Evolutionary conservation across 495 filamentous ascomycete species (phyloP), one percentile per base, ranked within the genome.

Genomic region (Usnea hakonensis): DNA sequence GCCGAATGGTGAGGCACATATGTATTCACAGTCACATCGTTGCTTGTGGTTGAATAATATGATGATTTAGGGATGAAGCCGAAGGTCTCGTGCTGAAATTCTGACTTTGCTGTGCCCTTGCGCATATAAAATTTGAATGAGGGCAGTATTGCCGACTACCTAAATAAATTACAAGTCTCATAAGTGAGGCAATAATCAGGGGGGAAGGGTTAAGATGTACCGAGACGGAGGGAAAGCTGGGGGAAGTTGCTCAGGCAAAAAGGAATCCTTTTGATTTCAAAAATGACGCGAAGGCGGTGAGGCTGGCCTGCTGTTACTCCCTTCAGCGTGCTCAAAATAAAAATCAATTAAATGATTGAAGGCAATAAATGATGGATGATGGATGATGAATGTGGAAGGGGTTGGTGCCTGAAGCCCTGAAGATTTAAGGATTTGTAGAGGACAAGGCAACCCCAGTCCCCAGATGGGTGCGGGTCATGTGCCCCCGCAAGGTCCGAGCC

Each of bases 401-500:
- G n/a, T n/a, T n/a, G n/a, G n/a, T n/a, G n/a, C n/a, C n/a, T n/a
- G n/a, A n/a, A n/a, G n/a, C n/a, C n/a, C n/a, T n/a, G n/a, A n/a
- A n/a, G n/a, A n/a, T n/a, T n/a, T n/a, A n/a, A n/a, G n/a, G n/a
- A n/a, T n/a, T n/a, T n/a, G n/a, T n/a, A n/a, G n/a, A n/a, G n/a
- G n/a, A n/a, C n/a, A n/a, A n/a, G n/a, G n/a, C n/a, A n/a, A n/a
- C n/a, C n/a, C n/a, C n/a, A n/a, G n/a, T n/a, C n/a, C n/a, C n/a
- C n/a, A n/a, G n/a, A n/a, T n/a, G 48, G 7, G 6, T 26, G 48
- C 14, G 28, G 48, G 26, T 30, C 48, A 52, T 52, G 48, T 52
- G 48, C 48, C 48, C 41, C 48, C 26, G 26, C 26, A 33, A 33
- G 48, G 48, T 52, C 48, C 48, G 48, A 52, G 48, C 48, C 48